These are phyloP conservation scores for Tetrapisispora nanseiensis DNA, from an alignment of 805 yeast genomes.

Conservation along the genomic window DNA sequence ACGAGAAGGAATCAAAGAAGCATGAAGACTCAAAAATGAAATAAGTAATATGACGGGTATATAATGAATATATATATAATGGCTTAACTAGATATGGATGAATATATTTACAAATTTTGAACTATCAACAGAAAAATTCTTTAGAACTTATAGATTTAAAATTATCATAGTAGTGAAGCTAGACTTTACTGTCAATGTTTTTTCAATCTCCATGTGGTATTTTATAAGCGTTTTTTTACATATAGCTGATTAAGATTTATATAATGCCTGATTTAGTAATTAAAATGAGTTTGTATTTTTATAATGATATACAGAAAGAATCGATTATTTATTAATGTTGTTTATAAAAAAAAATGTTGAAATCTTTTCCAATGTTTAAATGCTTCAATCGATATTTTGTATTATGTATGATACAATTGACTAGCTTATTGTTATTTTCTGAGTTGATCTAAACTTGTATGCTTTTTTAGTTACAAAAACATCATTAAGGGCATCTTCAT, in stretches of 20 bases:
- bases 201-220: too few species aligned
- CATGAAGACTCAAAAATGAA: neutral
- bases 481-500: slow-evolving; percentile 80
- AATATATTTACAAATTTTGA: too few species aligned
- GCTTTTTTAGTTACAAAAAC: slow-evolving; percentile 38
- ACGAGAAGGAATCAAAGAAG: neutral
- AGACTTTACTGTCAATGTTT: too few species aligned
- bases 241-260: too few species aligned
- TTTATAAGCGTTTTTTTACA: too few species aligned
- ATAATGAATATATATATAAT: neutral
- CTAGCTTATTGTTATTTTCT: neutral
- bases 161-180: too few species aligned
- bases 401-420: neutral
- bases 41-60: neutral
- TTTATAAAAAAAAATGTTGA: neutral
- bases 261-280: neutral
- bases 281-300: neutral
- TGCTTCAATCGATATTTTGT: neutral
- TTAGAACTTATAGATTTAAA: too few species aligned
- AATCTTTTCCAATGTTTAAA: neutral
- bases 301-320: neutral
- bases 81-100: neutral
- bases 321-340: neutral
- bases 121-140: too few species aligned
- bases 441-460: slow-evolving; percentile 17